Percentiles rank a stretch among this genome's conserved stretches.
Evolutionary conservation across 2,329 filamentous ascomycete genomes (phyloP).

Genomic region (Cytospora schulzeri): DNA sequence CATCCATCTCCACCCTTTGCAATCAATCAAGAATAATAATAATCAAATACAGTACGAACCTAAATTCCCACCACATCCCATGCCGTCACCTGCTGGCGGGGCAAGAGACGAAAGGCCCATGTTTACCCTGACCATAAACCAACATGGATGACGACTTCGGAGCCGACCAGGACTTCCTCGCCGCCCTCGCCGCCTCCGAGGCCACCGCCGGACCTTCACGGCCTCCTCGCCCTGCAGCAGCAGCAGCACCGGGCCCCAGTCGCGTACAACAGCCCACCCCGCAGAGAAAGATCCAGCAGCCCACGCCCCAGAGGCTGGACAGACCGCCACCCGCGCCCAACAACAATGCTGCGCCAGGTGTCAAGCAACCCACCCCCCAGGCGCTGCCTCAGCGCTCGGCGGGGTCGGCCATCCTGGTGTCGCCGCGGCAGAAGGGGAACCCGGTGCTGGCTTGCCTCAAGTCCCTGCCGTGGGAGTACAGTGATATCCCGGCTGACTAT

Average conservation of each 20-base stretch:
- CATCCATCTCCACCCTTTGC: no score
- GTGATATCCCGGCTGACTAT: constrained; percentile 94
- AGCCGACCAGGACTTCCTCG: constrained; percentile 58
- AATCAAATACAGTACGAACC: no score
- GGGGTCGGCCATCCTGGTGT: constrained; percentile 83
- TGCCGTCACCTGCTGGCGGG: neutral
- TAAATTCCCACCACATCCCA: no score
- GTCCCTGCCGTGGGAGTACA: constrained; percentile 91
- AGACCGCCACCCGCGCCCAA: constrained; percentile 47
- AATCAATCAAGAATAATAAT: no score
- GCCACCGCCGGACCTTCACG: constrained; percentile 33
- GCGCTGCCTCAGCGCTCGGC: constrained; percentile 66
- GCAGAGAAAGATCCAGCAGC: constrained; percentile 50
- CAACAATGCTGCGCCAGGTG: constrained; percentile 48
- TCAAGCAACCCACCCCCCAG: constrained; percentile 88
- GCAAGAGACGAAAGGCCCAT: neutral
- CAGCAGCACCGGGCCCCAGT: constrained; percentile 29
- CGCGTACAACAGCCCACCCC: constrained; percentile 44
- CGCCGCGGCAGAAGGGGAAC: constrained; percentile 91
- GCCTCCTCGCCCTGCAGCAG: constrained; percentile 30
- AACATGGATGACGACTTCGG: constrained; percentile 58
- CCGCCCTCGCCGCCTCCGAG: constrained; percentile 56
- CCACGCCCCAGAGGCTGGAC: constrained; percentile 59
- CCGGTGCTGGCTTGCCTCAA: constrained; percentile 83
- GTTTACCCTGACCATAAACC: neutral